Base-by-base conservation (phyloP, 768 basidiomycete species). In the Tulasnella sp. region DNA sequence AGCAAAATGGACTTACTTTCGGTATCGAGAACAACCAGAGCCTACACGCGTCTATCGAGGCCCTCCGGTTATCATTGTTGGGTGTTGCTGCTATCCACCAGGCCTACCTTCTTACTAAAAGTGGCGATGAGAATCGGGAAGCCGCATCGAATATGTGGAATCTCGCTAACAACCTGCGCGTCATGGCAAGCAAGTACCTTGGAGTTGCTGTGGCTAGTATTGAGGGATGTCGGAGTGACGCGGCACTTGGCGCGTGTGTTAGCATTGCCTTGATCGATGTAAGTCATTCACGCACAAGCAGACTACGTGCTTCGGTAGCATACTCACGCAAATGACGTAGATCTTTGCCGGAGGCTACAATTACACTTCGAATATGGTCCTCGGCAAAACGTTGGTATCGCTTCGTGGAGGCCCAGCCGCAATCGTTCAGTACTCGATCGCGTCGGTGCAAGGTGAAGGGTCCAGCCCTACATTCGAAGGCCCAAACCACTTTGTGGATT, bases 11-110 rank as follows among this genome's bases (percentile, higher is more conserved):
- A 1, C 40, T 54, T n/a, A 75, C 34, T 22, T 74, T 41, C 20
- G 37, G 22, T n/a, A 37, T 20, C 75, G 69, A 42, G 22, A 48
- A 75, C 42, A 72, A 28, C n/a, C 34, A 64, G 84, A 86, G 86
- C 40, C 83, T 83, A 83, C 85, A 88, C 82, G 79, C 82, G 42
- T 85, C 87, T 9, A 85, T 85, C 83, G 88, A 89, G 82, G 85
- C 87, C 28, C 84, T 89, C 50, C 86, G 88, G 40, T 83, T 86
- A 46, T 84, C 86, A 9, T 83, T 88, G 42, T 85, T 87, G 75
- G 87, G 87, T 75, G 85, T 87, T 18, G 87, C 86, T 16, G 87
- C 87, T 28, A 86, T 88, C 41, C 88, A 88, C 83, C 88, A 88
- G 83, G 86, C 72, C 16, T 80, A 80, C 41, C n/a, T 80, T 16